These are phyloP conservation scores for Erodium texanum DNA, from an alignment of 441 rosid species.

Conservation along the genomic window DNA sequence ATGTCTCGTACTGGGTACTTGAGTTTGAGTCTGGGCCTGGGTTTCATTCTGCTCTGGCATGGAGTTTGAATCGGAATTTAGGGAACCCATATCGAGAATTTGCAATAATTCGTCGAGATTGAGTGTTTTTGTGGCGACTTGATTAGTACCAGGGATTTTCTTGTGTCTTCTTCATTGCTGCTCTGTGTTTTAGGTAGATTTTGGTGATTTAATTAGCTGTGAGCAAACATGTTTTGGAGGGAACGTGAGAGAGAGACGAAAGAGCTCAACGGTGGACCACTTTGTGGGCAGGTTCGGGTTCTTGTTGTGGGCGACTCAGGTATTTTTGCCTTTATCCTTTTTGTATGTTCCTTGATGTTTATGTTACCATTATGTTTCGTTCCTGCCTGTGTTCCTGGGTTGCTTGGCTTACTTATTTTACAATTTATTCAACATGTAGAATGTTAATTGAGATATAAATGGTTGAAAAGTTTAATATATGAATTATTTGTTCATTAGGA, in stretches of 20 bases:
- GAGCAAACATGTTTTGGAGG: constrained; percentile 69
- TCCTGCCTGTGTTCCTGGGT: neutral
- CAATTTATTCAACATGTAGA: neutral
- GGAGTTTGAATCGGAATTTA: neutral
- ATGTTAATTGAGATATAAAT: neutral
- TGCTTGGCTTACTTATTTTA: too few relatives aligned
- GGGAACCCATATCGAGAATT: neutral
- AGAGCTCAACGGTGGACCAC: constrained; percentile 61
- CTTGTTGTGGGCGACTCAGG: constrained; percentile 97
- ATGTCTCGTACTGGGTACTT: constrained; percentile 4
- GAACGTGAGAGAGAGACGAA: constrained; percentile 78
- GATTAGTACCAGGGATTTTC: neutral
- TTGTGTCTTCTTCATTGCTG: neutral
- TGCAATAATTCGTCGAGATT: neutral
- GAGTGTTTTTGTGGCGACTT: neutral
- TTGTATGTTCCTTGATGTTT: neutral
- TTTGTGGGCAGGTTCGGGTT: constrained; percentile 92
- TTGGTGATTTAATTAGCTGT: neutral
- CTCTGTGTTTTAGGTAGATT: neutral
- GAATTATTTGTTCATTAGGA: constrained; percentile 2
- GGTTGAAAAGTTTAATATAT: neutral
- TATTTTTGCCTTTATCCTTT: constrained; percentile 12
- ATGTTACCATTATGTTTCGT: neutral
- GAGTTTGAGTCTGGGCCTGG: neutral
- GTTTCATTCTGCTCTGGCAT: neutral